These are phyloP conservation scores for Taphrina deformans DNA, from an alignment of 1,139 yeast species.

Conservation along the genomic window DNA sequence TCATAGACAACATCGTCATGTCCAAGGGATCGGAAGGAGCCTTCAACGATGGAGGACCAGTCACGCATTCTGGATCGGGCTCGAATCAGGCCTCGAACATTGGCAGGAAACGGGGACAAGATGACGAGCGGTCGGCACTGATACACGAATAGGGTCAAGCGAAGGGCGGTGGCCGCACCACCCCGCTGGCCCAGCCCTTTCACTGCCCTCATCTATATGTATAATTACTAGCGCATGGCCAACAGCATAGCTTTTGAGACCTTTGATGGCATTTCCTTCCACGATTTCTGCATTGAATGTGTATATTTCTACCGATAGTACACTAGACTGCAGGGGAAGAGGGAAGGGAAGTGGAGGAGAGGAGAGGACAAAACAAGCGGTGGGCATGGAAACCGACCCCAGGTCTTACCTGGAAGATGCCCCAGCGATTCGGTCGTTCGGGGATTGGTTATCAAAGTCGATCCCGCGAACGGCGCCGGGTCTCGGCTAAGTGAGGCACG, in stretches of 20 bases:
- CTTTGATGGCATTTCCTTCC: not conserved
- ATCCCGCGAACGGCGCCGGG: not conserved
- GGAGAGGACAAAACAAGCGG: too few relatives aligned
- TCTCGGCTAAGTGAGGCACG: not conserved
- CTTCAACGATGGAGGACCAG: not conserved
- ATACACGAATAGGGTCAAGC: not conserved
- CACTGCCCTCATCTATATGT: not conserved
- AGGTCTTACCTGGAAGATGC: too few relatives aligned
- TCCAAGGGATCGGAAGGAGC: not conserved
- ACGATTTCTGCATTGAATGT: too few relatives aligned
- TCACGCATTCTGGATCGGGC: not conserved
- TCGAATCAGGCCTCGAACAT: not conserved
- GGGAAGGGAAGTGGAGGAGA: too few relatives aligned
- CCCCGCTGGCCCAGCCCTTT: not conserved
- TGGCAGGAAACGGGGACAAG: not conserved
- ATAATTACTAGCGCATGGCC: not conserved
- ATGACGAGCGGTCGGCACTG: conserved; percentile 5
- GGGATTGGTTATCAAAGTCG: not conserved
- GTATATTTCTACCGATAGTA: too few relatives aligned
- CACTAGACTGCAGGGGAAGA: too few relatives aligned
- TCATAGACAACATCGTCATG: conserved; percentile 77
- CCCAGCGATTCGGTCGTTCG: too few relatives aligned
- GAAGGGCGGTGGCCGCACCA: not conserved
- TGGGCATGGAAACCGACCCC: too few relatives aligned
- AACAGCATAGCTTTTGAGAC: not conserved